These are phyloP conservation scores for Exophiala bonariae DNA, from an alignment of 2,329 filamentous ascomycete genomes.

Conservation along the genomic window DNA sequence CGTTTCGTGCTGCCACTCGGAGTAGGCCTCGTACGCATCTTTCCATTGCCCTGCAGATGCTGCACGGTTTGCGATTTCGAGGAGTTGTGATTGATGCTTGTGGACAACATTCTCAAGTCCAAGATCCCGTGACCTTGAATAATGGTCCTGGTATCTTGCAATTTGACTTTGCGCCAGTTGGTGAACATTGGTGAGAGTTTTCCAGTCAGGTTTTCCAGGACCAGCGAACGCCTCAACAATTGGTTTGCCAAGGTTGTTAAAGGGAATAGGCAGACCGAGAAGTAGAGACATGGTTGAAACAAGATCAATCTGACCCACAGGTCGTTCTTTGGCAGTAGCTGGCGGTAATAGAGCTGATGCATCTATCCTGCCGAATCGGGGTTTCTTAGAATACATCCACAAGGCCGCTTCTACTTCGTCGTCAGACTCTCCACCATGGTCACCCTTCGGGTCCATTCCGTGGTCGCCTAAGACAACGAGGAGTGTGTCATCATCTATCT, in stretches of 20 bases:
- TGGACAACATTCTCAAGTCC: conserved; percentile 17
- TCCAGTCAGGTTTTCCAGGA: conserved; percentile 56
- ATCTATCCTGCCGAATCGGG: conserved; percentile 76
- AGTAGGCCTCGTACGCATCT: conserved; percentile 58
- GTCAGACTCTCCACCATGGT: conserved; percentile 97
- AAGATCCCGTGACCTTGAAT: conserved; percentile 51
- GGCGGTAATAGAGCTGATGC: conserved; percentile 60
- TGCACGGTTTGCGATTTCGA: conserved; percentile 28
- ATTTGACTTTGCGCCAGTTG: conserved; percentile 81
- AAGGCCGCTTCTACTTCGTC: conserved; percentile 92
- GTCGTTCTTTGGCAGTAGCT: conserved; percentile 72
- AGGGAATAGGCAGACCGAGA: conserved; percentile 88
- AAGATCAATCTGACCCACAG: conserved; percentile 85
- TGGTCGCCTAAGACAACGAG: conserved; percentile 98
- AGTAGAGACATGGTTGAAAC: conserved; percentile 89
- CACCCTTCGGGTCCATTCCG: conserved; percentile 95
- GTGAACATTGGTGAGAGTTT: conserved; percentile 74
- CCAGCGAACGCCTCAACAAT: conserved; percentile 88
- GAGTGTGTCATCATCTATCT: conserved; percentile 80
- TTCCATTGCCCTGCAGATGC: conserved; percentile 31
- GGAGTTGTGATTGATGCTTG: conserved; percentile 6
- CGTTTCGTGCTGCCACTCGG: conserved; percentile 74
- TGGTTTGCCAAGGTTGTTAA: conserved; percentile 89
- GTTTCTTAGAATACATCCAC: conserved; percentile 96
- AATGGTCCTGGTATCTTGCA: conserved; percentile 82